These are phyloP conservation scores for Orbilia quercus DNA, from an alignment of 2,329 filamentous ascomycete species.

Conservation along the genomic window DNA sequence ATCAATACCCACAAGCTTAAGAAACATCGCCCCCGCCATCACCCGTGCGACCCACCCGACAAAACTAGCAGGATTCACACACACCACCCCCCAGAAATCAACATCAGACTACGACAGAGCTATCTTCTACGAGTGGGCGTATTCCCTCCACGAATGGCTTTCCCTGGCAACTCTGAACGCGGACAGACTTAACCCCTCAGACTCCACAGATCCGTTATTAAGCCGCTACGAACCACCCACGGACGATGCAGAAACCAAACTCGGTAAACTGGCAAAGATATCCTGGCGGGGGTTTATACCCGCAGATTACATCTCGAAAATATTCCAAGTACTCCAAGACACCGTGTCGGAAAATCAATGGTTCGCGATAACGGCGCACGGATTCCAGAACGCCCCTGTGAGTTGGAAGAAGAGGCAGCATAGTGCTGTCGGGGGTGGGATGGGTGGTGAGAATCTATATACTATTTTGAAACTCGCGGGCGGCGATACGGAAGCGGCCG, in stretches of 20 bases:
- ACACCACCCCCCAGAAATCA: conserved; percentile 57
- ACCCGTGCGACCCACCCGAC: conserved; percentile 9
- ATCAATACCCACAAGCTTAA: conserved; percentile 24
- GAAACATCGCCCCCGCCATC: conserved; percentile 5
- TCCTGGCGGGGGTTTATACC: conserved; percentile 58
- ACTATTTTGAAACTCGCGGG: conserved; percentile 56
- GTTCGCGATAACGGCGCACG: conserved; percentile 58
- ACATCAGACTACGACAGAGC: conserved; percentile 63
- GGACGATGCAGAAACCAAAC: background rate
- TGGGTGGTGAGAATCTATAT: conserved; percentile 59
- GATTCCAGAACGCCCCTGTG: conserved; percentile 59
- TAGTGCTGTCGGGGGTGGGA: conserved; percentile 54
- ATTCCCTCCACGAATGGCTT: conserved; percentile 79
- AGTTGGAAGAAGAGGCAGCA: conserved; percentile 58
- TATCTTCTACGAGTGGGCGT: conserved; percentile 72
- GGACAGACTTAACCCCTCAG: conserved; percentile 68
- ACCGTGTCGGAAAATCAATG: conserved; percentile 37
- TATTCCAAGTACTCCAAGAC: conserved; percentile 43
- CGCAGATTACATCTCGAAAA: conserved; percentile 54
- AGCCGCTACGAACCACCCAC: conserved; percentile 62
- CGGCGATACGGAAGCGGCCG: conserved; percentile 10
- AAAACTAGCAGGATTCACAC: conserved; percentile 40
- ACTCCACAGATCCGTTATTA: conserved; percentile 75
- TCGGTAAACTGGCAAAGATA: conserved; percentile 54
- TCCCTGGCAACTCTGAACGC: conserved; percentile 76